phyloP scores from a whole-genome alignment of 768 basidiomycete species.

The Leccinum subgranulosum region DNA sequence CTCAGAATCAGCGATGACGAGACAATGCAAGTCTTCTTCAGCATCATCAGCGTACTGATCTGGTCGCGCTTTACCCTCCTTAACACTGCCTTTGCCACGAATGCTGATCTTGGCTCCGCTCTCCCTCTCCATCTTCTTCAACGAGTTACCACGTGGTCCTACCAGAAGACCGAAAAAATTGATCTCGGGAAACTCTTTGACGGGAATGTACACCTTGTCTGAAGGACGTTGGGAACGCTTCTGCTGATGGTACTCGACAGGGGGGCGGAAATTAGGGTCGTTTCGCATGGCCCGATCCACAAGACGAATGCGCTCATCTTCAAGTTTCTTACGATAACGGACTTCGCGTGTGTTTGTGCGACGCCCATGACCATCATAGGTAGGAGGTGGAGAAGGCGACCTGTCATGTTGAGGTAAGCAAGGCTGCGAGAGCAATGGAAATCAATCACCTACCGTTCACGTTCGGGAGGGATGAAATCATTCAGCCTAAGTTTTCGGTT shows the following conservation, averaged over 20 bases:
- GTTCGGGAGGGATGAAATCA: conserved; percentile 93
- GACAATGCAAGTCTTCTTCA: conserved; percentile 98
- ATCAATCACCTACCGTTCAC: conserved; percentile 62
- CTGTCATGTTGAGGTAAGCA: conserved; percentile 39
- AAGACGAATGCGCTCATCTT: conserved; percentile 87
- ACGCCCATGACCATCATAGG: conserved; percentile 96
- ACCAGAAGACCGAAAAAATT: conserved; percentile 99
- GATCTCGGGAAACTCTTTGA: conserved; percentile 99
- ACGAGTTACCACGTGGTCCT: conserved; percentile 96
- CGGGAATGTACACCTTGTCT: conserved; percentile 99
- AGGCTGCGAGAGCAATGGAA: neutral
- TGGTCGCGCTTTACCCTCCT: conserved; percentile 95
- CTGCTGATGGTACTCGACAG: conserved; percentile 93
- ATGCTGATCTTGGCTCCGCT: conserved; percentile 99
- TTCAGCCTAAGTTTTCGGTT: conserved; percentile 91
- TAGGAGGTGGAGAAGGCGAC: conserved; percentile 95
- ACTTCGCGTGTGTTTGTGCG: conserved; percentile 98
- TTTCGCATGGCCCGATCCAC: conserved; percentile 97
- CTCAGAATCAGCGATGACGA: conserved; percentile 88
- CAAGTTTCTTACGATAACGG: conserved; percentile 93
- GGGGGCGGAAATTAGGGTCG: conserved; percentile 97
- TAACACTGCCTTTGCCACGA: conserved; percentile 96
- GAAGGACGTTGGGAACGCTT: conserved; percentile 91
- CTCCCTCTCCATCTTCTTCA: conserved; percentile 99
- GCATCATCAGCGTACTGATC: conserved; percentile 95